phyloP scores from a whole-genome alignment of 495 filamentous ascomycete genomes.

The Penicillium coprophilum region DNA sequence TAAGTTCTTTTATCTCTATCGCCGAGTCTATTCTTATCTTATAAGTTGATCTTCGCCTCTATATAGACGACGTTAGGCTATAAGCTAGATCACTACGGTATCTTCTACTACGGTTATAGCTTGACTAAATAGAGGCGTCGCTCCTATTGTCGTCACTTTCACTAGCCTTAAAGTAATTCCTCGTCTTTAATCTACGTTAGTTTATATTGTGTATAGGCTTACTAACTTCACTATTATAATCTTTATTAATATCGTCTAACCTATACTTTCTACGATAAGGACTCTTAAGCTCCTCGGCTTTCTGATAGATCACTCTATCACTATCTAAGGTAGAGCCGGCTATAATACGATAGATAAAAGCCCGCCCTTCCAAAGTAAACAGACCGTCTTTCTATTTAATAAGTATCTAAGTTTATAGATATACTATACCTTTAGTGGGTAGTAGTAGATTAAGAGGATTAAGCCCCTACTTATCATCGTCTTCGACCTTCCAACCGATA shows the following conservation, averaged over 20 bases:
- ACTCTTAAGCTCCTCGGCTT: constrained; percentile 21
- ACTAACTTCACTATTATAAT: constrained; percentile 7
- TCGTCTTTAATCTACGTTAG: background rate
- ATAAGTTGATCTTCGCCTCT: background rate
- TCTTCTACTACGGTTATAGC: background rate
- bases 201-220: background rate
- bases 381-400: constrained; percentile 26
- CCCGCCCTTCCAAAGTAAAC: constrained; percentile 19
- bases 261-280: constrained; percentile 11
- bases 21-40: background rate
- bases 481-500: constrained; percentile 27
- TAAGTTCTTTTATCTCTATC: background rate
- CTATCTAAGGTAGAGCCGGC: constrained; percentile 16
- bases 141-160: background rate
- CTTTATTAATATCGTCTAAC: constrained; percentile 2
- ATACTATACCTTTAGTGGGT: constrained; percentile 14
- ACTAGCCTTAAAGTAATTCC: background rate
- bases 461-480: constrained; percentile 19
- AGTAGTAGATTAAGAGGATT: constrained; percentile 14
- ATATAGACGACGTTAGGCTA: background rate
- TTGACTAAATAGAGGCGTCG: background rate
- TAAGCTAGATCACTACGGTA: background rate
- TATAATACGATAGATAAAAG: constrained; percentile 23
- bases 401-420: constrained; percentile 24
- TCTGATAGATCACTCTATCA: constrained; percentile 25